These are phyloP conservation scores for Polytrichum commune DNA, from an alignment of 225 moss, liverwort and hornwort genomes.

Conservation along the genomic window DNA sequence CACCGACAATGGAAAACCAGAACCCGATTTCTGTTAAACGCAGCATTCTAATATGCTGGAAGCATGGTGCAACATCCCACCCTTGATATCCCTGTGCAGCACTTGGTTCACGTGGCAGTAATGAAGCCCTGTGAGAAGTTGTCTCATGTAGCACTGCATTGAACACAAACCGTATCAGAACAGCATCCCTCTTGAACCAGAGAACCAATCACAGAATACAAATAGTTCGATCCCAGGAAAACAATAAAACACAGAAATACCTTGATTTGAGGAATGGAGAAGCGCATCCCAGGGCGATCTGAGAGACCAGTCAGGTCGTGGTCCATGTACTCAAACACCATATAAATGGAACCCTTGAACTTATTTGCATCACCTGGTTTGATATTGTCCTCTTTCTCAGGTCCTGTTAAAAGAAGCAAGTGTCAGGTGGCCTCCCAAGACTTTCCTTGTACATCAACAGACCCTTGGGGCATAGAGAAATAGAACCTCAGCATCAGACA, in stretches of 20 bases:
- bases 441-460: too few relatives aligned
- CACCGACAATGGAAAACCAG: neutral
- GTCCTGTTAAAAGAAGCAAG: slow-evolving; percentile 28
- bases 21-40: too few relatives aligned
- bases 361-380: slow-evolving; percentile 75
- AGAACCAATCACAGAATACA: neutral
- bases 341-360: slow-evolving; percentile 89
- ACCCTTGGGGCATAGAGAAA: too few relatives aligned
- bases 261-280: slow-evolving; percentile 93
- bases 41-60: neutral
- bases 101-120: slow-evolving; percentile 97
- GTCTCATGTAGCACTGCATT: slow-evolving; percentile 95
- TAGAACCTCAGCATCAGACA: too few relatives aligned
- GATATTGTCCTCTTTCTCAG: slow-evolving; percentile 62
- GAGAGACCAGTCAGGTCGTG: slow-evolving; percentile 90
- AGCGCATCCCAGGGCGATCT: slow-evolving; percentile 91
- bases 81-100: slow-evolving; percentile 88
- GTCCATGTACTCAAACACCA: slow-evolving; percentile 99
- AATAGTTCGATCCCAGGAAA: too few relatives aligned
- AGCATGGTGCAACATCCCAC: slow-evolving; percentile 11
- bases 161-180: slow-evolving; percentile 11
- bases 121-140: slow-evolving; percentile 85
- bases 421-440: too few relatives aligned
- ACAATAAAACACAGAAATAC: slow-evolving; percentile 12
- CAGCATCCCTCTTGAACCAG: neutral